Evolutionary conservation across 495 filamentous ascomycete genomes (phyloP), one percentile per base, ranked within the genome.

Genomic region (Aspergillus heteromorphus): DNA sequence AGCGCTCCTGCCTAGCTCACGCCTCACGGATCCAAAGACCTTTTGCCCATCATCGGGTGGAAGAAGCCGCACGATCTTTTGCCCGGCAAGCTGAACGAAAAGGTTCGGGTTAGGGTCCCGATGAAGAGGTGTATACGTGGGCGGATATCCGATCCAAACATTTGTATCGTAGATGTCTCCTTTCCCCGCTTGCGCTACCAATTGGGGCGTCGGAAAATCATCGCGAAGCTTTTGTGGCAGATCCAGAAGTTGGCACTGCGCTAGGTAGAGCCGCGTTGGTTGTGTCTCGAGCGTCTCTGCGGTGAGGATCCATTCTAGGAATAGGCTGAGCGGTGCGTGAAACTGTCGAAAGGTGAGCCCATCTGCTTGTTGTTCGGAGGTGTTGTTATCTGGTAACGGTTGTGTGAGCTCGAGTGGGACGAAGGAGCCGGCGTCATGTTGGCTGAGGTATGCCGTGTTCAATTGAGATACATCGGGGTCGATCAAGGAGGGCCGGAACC

Each of bases 21-120:
- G 60, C 56, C 82, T 78, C 9, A 88, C 81, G 8, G 62, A 48
- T 38, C 68, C 65, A 58, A 92, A 92, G 14, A 95, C 61, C 4
- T 57, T 56, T 23, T 71, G 63, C 3, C 93, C 92, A 9, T 71
- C 65, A 1, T 62, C 56, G 0, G 91, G 91, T 11, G 74, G 62
- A 36, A 88, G 73, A 10, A 97, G 57, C n/a, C 92, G 73, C 40
- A 96, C 78, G 1, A 72, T 65, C 64, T 98, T 98, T 57, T 61
- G 67, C 4, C 91, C 83, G 6, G 82, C 80, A 16, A 98, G 67
- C 68, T 98, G 93, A 34, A 88, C 81, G 66, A 97, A 96, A 0
- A 96, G 63, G 64, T 98, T 98, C 7, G 89, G 90, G 60, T 98
- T 98, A 0, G 93, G 93, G 63, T 98, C 93, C 18, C 85, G 78